Percentiles rank a stretch among this genome's conserved stretches.
These are phyloP conservation scores for Hypoxylon sp. DNA, from an alignment of 2,329 filamentous ascomycete species.

Conservation along the genomic window DNA sequence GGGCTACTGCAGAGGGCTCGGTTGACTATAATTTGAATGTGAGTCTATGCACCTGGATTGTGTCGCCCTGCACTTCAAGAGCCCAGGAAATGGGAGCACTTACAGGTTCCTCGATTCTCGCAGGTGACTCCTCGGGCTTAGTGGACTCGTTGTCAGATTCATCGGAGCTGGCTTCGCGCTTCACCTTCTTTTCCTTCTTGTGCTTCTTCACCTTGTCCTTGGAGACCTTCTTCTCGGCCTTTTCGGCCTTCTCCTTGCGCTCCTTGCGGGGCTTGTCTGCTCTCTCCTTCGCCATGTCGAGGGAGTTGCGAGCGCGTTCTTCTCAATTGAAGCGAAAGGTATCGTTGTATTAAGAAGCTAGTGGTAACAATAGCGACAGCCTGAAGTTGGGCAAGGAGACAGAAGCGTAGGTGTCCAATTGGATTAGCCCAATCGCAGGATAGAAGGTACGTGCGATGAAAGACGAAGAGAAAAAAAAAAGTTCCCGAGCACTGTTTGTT, in stretches of 20 bases:
- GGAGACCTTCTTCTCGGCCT: constrained; percentile 44
- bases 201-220: constrained; percentile 47
- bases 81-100: not conserved
- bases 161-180: constrained; percentile 22
- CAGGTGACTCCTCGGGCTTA: constrained; percentile 18
- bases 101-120: constrained; percentile 29
- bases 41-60: constrained; percentile 60
- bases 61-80: constrained; percentile 67
- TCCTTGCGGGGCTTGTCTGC: constrained; percentile 41
- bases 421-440: constrained; percentile 2
- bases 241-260: constrained; percentile 38
- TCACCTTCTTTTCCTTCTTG: constrained; percentile 41
- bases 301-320: not conserved
- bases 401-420: not conserved
- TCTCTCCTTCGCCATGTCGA: constrained; percentile 49
- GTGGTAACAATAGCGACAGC: not conserved
- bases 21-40: constrained; percentile 13
- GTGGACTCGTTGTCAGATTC: constrained; percentile 27
- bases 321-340: not conserved
- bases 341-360: not conserved
- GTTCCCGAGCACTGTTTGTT: constrained; percentile 17
- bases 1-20: not conserved
- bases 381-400: not conserved
- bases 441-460: constrained; percentile 10
- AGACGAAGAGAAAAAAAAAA: constrained; percentile 10